Conservation (phyloP, 306 rosid species). For the Acacia melanoxylon region DNA sequence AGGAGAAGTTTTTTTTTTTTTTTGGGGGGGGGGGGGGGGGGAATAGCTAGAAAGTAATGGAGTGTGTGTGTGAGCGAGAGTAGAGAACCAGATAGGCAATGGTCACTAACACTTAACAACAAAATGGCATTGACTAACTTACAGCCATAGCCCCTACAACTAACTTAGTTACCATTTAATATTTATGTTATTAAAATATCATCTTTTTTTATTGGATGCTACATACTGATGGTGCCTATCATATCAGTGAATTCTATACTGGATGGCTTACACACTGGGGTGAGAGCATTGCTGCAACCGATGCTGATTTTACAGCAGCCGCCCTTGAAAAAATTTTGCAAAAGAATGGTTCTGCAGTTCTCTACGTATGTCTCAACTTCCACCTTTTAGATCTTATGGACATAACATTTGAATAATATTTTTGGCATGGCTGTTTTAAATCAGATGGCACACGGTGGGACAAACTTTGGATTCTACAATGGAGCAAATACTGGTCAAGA, state of each 20-base stretch:
- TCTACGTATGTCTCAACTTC: conserved; percentile 61
- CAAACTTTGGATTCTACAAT: conserved; percentile 90
- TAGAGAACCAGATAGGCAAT: neutral
- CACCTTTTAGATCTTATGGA: conserved; percentile 19
- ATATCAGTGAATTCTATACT: conserved; percentile 80
- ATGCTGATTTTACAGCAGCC: conserved; percentile 73
- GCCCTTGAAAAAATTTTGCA: conserved; percentile 69
- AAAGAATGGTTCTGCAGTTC: conserved; percentile 83
- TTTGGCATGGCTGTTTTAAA: conserved; percentile 33
- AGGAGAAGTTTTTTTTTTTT: neutral
- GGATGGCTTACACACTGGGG: conserved; percentile 99
- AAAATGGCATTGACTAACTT: neutral
- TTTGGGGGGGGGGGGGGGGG: neutral
- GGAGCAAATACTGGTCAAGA: conserved; percentile 78
- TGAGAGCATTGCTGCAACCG: conserved; percentile 68
- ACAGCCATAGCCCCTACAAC: neutral
- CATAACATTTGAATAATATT: conserved; percentile 21
- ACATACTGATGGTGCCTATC: conserved; percentile 40
- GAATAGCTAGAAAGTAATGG: neutral
- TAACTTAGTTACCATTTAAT: conserved; percentile 28
- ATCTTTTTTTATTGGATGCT: conserved; percentile 4
- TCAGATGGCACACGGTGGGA: conserved; percentile 96
- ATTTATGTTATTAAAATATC: conserved; percentile 12
- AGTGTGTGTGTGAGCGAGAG: neutral
- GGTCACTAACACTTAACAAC: neutral